A percentile compares a stretch with the other conserved stretches of the same genome.
These are phyloP conservation scores for Corchorus olitorius DNA, from an alignment of 345 rosid species.

Conservation along the genomic window DNA sequence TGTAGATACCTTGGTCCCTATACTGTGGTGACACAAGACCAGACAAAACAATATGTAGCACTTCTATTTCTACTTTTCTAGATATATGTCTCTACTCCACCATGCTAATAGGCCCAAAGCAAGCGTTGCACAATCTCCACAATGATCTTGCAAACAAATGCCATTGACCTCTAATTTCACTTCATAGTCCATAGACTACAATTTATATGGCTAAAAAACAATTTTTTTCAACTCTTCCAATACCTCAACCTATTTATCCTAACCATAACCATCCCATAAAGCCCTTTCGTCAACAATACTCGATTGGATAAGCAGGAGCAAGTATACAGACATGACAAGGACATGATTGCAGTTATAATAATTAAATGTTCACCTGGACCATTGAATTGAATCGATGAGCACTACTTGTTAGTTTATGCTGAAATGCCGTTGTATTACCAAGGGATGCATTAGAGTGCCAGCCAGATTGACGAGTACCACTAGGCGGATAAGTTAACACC, in stretches of 20 bases:
- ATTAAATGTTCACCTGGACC: constrained; percentile 81
- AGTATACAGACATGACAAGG: background rate
- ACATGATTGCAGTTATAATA: background rate
- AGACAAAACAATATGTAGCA: background rate
- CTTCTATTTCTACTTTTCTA: constrained; percentile 5
- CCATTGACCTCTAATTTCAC: constrained; percentile 7
- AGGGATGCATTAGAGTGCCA: constrained; percentile 50
- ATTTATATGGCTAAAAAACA: background rate
- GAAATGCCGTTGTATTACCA: constrained; percentile 56
- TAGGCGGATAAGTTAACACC: constrained; percentile 75
- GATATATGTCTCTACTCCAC: background rate
- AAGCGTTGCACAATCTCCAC: background rate
- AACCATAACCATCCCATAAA: background rate
- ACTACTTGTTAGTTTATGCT: constrained; percentile 89
- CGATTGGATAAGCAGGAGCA: background rate
- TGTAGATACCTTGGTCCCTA: background rate
- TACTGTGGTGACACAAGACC: background rate
- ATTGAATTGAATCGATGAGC: constrained; percentile 96
- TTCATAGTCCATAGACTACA: background rate
- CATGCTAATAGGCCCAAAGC: background rate
- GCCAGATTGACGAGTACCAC: constrained; percentile 71
- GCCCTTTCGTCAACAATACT: background rate
- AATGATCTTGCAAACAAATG: background rate
- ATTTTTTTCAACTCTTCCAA: background rate
- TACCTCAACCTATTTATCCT: background rate